Evolutionary conservation across 495 filamentous ascomycete genomes (phyloP), one percentile per base, ranked within the genome.

Genomic region (Bacidia rubella): DNA sequence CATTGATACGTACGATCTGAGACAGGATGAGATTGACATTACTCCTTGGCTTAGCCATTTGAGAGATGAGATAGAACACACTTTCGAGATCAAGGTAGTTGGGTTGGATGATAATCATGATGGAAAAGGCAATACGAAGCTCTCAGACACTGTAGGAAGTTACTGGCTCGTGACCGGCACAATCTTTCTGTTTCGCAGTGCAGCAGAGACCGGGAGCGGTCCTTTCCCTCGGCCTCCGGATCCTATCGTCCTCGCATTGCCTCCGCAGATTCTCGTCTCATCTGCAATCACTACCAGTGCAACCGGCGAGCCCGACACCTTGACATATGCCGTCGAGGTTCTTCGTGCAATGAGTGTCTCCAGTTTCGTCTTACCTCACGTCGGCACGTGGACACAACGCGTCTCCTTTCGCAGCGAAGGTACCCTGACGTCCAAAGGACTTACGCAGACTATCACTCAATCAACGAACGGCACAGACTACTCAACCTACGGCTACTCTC

Each of bases 131-230:
- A 62, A 61, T 29, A 73, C 68, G 10, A 68, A 65, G 1, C 65
- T 90, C 15, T 78, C 80, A 0, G 64, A 78, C 9, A 74, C 71
- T 1, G 76, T 90, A 15, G 76, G 74, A n/a, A 74, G 73, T 35
- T 80, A 81, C 58, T 95, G 89, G 88, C 74, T 85, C 49, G 81
- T 94, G 5, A 87, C 85, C 0, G 88, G 86, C 4, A 90, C 87
- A 47, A 73, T 93, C 19, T 90, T 93, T 60, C 56, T 90, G 10
- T 93, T 84, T 74, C 67, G 60, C 11, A 63, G 62, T 2, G 74
- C 68, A n/a, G n/a, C n/a, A n/a, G n/a, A n/a, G n/a, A 61, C 77
- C 35, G 79, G 80, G 0, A 80, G 71, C 1, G 74, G 77, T 19
- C 10, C 41, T 22, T n/a, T 44, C 7, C 17, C 12, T 17, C 41